These are phyloP conservation scores for Madurella mycetomatis DNA, from an alignment of 2,329 filamentous ascomycete genomes.

Conservation along the genomic window DNA sequence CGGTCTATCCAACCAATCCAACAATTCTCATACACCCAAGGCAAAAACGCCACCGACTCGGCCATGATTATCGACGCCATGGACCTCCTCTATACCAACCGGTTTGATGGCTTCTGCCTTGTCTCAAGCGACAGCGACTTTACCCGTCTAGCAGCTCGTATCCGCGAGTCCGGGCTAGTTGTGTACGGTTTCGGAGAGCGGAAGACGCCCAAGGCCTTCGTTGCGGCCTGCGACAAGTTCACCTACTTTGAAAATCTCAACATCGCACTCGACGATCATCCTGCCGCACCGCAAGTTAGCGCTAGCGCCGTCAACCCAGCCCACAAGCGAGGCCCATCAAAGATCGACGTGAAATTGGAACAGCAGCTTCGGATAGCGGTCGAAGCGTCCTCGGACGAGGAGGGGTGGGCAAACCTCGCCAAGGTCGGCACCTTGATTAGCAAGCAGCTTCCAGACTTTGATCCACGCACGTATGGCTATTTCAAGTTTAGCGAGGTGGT, in stretches of 20 bases:
- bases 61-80: slow-evolving; percentile 38
- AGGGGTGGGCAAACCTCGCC: not conserved
- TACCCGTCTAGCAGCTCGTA: slow-evolving; percentile 32
- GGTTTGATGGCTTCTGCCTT: slow-evolving; percentile 33
- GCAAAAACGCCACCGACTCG: slow-evolving; percentile 34
- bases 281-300: too few relatives aligned
- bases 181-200: slow-evolving; percentile 34
- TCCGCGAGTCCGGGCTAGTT: slow-evolving; percentile 31
- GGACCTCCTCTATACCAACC: slow-evolving; percentile 33
- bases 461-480: not conserved
- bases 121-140: slow-evolving; percentile 37
- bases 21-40: slow-evolving; percentile 34
- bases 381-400: not conserved
- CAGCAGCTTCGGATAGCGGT: not conserved
- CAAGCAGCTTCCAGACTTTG: not conserved
- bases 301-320: not conserved
- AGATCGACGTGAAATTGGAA: not conserved
- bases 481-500: not conserved
- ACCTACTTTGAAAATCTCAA: slow-evolving; percentile 27
- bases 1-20: slow-evolving; percentile 35
- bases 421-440: not conserved
- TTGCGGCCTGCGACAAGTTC: slow-evolving; percentile 33
- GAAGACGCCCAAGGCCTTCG: slow-evolving; percentile 32
- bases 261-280: too few relatives aligned
- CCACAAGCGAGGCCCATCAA: not conserved